Base-by-base conservation (phyloP, 192 early-diverging fungal species). In the Gonapodya prolifera region DNA sequence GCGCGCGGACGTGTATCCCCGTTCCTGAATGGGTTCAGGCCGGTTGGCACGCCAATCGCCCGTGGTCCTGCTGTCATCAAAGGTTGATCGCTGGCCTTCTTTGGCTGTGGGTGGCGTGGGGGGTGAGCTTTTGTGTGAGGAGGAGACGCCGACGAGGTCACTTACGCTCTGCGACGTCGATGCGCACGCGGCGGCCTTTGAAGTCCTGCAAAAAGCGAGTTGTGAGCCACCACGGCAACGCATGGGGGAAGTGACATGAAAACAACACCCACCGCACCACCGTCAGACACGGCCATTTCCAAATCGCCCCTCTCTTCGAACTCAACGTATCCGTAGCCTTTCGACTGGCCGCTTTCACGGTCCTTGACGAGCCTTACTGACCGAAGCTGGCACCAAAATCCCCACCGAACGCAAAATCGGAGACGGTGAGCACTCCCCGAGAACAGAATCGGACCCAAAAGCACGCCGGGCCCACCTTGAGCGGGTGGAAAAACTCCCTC, bases 311-410 rank as follows among this genome's bases (percentile, higher is more conserved):
- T 30, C 1, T 34, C 36, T 30, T 91, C 89, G 81, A 99, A 99
- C 87, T 98, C 95, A 74, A 95, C 91, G 84, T 98, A 99, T 30
- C 95, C 96, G 80, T 93, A 98, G 34, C 98, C 98, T 81, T 96
- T 95, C 70, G 91, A 90, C 82, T 88, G 89, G 35, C 91, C 92
- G 74, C 82, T 87, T 31, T 91, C 91, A 71, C 84, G 90, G 83
- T 96, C 94, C 76, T 87, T 88, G 76, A 95, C 84, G 77, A 99
- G 87, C 34, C 95, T 89, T 71, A 98, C 88, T 30, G 87, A 87
- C 77, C 84, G 85, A 77, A 97, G 90, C 89, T 92, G 78, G 61
- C n/a, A 2, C 33, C 28, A 33, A 32, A 33, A 35, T 18, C 0
- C 2, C n/a, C n/a, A 35, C 34, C 8, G 1, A 0, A 33, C 45